Conservation (phyloP, 1,284 basidiomycete genomes). For the Lignosus rhinocerotis region DNA sequence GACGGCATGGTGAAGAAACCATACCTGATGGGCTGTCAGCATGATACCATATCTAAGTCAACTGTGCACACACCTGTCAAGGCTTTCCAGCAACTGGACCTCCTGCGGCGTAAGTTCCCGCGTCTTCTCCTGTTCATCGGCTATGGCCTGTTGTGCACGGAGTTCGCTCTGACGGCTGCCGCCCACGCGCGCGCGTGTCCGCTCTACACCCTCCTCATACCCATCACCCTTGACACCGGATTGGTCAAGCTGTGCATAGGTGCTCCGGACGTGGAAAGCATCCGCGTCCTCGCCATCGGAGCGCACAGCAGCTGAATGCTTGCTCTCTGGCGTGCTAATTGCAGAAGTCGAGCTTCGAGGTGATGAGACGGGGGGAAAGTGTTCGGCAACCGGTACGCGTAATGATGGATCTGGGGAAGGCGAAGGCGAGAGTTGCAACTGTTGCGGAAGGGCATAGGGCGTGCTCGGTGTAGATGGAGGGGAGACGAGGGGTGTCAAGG, state of each 20-base stretch:
- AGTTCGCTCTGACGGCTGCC: slow-evolving; percentile 59
- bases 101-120: slow-evolving; percentile 65
- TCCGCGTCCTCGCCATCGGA: slow-evolving; percentile 83
- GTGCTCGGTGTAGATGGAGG: slow-evolving; percentile 21
- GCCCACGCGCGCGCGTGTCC: slow-evolving; percentile 84
- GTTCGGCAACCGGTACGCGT: slow-evolving; percentile 8
- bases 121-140: slow-evolving; percentile 56
- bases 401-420: slow-evolving; percentile 21
- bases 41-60: neutral
- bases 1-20: slow-evolving; percentile 80
- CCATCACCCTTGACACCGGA: slow-evolving; percentile 91
- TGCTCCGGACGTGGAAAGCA: slow-evolving; percentile 83
- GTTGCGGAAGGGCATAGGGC: slow-evolving; percentile 11
- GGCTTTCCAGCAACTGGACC: slow-evolving; percentile 62
- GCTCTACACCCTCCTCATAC: slow-evolving; percentile 87
- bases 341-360: slow-evolving; percentile 39
- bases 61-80: slow-evolving; percentile 72
- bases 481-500: slow-evolving; percentile 19
- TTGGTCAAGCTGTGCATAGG: slow-evolving; percentile 84
- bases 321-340: slow-evolving; percentile 45
- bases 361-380: slow-evolving; percentile 26
- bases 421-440: slow-evolving; percentile 11
- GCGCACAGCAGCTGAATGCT: slow-evolving; percentile 55
- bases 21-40: slow-evolving; percentile 54
- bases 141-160: slow-evolving; percentile 54